Evolutionary conservation across 805 yeast species (phyloP), one percentile per base, ranked within the genome.

Genomic region (Candida mattraensis): DNA sequence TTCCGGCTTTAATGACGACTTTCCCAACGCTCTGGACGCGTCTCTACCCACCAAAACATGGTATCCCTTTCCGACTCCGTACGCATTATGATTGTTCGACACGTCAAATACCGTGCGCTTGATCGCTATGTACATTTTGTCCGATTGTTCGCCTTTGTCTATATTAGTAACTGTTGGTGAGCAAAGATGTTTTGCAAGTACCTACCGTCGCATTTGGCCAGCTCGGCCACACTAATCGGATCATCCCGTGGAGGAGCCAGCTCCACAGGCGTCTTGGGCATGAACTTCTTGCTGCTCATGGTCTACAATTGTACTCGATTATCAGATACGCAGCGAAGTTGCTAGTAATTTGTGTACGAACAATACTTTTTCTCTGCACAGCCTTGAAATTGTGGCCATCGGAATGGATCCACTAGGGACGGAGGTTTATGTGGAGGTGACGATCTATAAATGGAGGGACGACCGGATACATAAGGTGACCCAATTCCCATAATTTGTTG

Each of bases 81-180:
- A 87, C 24, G 80, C 80, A 11, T 72, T 75, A 9, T 57, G 48
- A 52, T 86, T 87, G 29, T 64, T 54, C 0, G 85, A 72, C 7
- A 87, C 96, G 51, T 87, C 96, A 56, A 85, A 87, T 8, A 87
- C 76, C 2, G 69, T 69, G 14, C 95, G 93, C 42, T 80, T 78
- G 49, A 87, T 80, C 6, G 79, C 93, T 13, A 87, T 83, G 58
- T 79, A 87, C 45, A 84, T 71, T 40, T 71, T 60, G 6, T 68
- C 63, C 12, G 54, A 43, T 34, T 64, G 54, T 7, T 61, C 62
- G 5, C 78, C 78, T 64, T 21, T 39, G 9, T 3, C 8, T 9
- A 27, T 15, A 23, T 31, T 24, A 35, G 33, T 17, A 11, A 15
- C 14, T 35, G 18, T 16, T 3, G 20, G n/a, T 51, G 54, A 20